phyloP scores from a whole-genome alignment of 768 basidiomycete species.

The Mycena galopus region DNA sequence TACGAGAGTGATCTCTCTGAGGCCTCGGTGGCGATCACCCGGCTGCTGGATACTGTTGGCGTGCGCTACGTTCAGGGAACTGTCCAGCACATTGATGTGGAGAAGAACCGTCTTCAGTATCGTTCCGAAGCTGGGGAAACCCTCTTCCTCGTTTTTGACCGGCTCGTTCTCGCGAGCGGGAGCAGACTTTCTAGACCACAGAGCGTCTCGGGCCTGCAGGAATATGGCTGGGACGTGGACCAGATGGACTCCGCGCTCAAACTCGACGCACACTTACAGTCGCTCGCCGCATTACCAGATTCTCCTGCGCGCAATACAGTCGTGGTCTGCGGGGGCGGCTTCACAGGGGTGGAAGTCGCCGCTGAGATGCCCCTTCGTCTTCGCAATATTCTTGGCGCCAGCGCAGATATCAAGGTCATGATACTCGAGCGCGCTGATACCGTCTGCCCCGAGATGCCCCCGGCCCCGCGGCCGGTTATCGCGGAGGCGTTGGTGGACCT shows the following conservation, averaged over 20 bases:
- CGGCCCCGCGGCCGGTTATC: constrained; percentile 30
- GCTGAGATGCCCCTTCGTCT: constrained; percentile 36
- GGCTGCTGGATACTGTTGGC: constrained; percentile 19
- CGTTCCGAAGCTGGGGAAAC: background rate
- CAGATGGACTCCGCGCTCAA: constrained; percentile 27
- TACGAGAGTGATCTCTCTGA: constrained; percentile 34
- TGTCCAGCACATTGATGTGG: constrained; percentile 25
- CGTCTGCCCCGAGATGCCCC: constrained; percentile 20
- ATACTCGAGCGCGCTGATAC: constrained; percentile 26
- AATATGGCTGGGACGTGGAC: constrained; percentile 32
- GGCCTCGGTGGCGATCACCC: constrained; percentile 21
- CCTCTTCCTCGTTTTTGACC: constrained; percentile 25
- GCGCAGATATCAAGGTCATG: constrained; percentile 24
- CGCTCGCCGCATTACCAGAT: constrained; percentile 23
- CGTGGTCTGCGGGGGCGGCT: constrained; percentile 37
- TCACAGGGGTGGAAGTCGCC: constrained; percentile 38
- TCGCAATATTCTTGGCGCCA: constrained; percentile 30
- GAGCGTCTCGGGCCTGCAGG: constrained; percentile 26
- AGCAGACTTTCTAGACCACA: constrained; percentile 33
- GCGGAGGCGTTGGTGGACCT: constrained; percentile 27
- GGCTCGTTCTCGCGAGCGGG: constrained; percentile 36
- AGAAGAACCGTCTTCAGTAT: constrained; percentile 20
- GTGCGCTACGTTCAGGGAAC: constrained; percentile 32
- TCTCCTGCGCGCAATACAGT: constrained; percentile 37
- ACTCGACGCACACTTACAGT: constrained; percentile 33